These are phyloP conservation scores for Dalbergia cultrata DNA, from an alignment of 306 rosid species.

Conservation along the genomic window DNA sequence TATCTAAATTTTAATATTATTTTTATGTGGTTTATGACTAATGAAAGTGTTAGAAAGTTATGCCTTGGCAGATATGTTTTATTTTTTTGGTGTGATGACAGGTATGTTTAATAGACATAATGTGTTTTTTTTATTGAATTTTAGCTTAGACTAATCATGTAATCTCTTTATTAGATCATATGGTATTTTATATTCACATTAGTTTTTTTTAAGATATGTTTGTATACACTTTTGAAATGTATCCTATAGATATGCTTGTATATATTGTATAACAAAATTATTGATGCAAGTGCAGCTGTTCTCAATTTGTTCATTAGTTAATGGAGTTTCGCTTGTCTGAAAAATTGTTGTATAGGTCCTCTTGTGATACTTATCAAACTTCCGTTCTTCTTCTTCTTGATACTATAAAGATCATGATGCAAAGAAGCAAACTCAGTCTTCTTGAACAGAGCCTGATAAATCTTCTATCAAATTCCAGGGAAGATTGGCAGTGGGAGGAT, in stretches of 20 bases:
- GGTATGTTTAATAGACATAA: slow-evolving; percentile 8
- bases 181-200: neutral
- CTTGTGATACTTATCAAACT: slow-evolving; percentile 9
- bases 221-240: no score
- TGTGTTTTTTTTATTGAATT: neutral
- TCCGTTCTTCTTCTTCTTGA: slow-evolving; percentile 31
- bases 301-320: slow-evolving; percentile 32
- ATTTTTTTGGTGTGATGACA: neutral
- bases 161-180: slow-evolving; percentile 7
- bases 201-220: no score
- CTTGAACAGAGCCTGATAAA: slow-evolving; percentile 47
- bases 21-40: neutral
- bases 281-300: slow-evolving; percentile 19
- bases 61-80: slow-evolving; percentile 18
- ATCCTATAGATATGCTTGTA: neutral
- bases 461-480: slow-evolving; percentile 63
- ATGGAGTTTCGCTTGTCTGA: neutral
- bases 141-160: slow-evolving; percentile 16
- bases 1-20: neutral
- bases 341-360: neutral
- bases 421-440: slow-evolving; percentile 45
- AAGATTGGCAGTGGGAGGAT: slow-evolving; percentile 58
- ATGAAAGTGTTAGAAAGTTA: slow-evolving; percentile 2
- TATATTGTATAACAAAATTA: neutral
- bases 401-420: slow-evolving; percentile 31